A percentile compares a stretch with the other conserved stretches of the same genome.
These are phyloP conservation scores for Castanopsis chinensis DNA, from an alignment of 306 rosid species.

Conservation along the genomic window DNA sequence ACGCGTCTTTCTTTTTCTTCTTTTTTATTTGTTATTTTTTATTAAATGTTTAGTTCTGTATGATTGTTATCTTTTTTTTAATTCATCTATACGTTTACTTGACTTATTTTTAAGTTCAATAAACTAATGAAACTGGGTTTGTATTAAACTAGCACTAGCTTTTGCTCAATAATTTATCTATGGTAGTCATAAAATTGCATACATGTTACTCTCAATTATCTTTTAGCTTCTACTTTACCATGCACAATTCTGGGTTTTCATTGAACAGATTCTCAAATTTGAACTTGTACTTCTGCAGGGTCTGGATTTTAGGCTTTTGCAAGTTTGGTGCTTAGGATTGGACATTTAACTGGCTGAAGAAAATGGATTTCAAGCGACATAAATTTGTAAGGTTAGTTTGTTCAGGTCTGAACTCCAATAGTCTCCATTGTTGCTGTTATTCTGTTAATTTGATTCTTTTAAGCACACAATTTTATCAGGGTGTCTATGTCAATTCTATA, in stretches of 20 bases:
- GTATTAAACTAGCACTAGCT: not conserved
- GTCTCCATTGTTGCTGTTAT: not conserved
- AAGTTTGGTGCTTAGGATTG: not conserved
- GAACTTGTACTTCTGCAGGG: slow-evolving; percentile 21
- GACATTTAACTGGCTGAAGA: not conserved
- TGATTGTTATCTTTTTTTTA: too few relatives aligned
- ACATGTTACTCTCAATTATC: not conserved
- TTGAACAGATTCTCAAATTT: not conserved
- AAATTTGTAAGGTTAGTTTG: slow-evolving; percentile 65
- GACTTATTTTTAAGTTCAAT: too few relatives aligned
- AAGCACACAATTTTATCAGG: too few relatives aligned
- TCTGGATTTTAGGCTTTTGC: not conserved
- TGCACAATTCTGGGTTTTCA: not conserved
- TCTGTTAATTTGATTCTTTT: too few relatives aligned
- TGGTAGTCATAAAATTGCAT: not conserved
- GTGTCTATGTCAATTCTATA: too few relatives aligned
- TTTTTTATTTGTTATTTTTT: too few relatives aligned
- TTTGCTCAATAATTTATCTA: not conserved
- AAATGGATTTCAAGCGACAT: slow-evolving; percentile 38
- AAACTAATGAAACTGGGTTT: too few relatives aligned
- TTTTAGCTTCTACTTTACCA: not conserved
- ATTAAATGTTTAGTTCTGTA: too few relatives aligned
- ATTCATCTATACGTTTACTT: too few relatives aligned
- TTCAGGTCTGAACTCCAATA: not conserved
- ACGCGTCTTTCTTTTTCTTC: too few relatives aligned